Base-by-base conservation (phyloP, 2,329 filamentous ascomycete genomes). In the Byssochlamys sp. region DNA sequence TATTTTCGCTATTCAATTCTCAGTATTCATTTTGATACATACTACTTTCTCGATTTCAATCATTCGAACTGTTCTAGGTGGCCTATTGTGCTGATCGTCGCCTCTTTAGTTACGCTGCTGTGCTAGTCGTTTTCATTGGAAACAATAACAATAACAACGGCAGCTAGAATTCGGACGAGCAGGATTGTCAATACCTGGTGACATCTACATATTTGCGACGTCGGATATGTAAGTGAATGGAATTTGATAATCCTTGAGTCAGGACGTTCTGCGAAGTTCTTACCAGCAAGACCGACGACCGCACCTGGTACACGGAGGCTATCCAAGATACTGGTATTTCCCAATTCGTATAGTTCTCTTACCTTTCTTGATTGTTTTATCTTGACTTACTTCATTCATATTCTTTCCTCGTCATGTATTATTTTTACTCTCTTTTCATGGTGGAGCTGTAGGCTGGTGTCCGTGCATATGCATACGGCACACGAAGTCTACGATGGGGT, bases 111-210 rank as follows among this genome's bases (percentile, higher is more conserved):
- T 45, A 58, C 48, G 57, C 49, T 24, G 58, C 58, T 0, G 56
- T 60, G 26, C 58, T 60, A 10, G 53, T 39, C 2, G 58, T 60
- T n/a, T 60, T 60, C 25, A 51, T 58, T 1, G 56, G 53, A 12
- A 60, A 14, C 31, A 26, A 26, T 31, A 26, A 26, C 25, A 51
- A 26, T 26, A 28, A 26, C 14, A 27, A 51, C 45, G 5, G 45
- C n/a, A 49, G 14, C 10, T 33, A 33, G 31, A 10, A 33, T 2
- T 31, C 31, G 6, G 4, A 10, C 6, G 9, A 11, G 12, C 9
- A 9, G 6, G 12, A 33, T 9, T 10, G 12, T 5, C 31, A 3
- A 33, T 33, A 10, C 31, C 9, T 10, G 31, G 9, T 7, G 9
- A 33, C 9, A 33, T 33, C 35, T 4, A 4, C 4, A 19, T 7